Conservation (phyloP, 2,329 filamentous ascomycete genomes). For the Aspergillus chevalieri region DNA sequence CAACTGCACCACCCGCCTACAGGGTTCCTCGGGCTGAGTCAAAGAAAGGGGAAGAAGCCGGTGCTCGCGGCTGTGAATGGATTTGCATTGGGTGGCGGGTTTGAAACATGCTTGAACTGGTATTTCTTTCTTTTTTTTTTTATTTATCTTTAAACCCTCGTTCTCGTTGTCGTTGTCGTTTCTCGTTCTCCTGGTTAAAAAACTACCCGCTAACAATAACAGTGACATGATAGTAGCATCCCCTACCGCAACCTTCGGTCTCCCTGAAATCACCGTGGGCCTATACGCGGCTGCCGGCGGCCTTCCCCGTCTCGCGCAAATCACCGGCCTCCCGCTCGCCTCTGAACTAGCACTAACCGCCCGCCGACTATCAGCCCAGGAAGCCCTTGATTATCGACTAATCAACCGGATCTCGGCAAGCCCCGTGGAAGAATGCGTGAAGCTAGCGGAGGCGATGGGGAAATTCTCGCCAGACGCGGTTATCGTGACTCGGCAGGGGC, state of each 20-base stretch:
- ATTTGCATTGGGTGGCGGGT: constrained; percentile 66
- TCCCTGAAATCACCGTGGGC: constrained; percentile 67
- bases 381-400: constrained; percentile 58
- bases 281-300: constrained; percentile 67
- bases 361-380: constrained; percentile 51
- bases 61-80: constrained; percentile 75
- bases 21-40: constrained; percentile 53
- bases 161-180: not conserved
- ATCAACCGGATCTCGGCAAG: constrained; percentile 66
- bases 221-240: constrained; percentile 54
- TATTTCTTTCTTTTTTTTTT: constrained; percentile 22
- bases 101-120: constrained; percentile 90
- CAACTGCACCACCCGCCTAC: constrained; percentile 36
- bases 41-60: constrained; percentile 60
- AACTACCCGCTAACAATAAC: not conserved
- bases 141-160: not conserved
- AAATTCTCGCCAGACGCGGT: constrained; percentile 67
- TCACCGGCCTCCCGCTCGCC: constrained; percentile 65
- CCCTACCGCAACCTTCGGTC: constrained; percentile 53
- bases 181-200: not conserved
- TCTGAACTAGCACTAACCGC: constrained; percentile 67
- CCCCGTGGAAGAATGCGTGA: constrained; percentile 67
- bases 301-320: constrained; percentile 59
- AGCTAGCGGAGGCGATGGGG: constrained; percentile 55
- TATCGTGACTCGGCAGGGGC: constrained; percentile 61